phyloP scores from a whole-genome alignment of 495 filamentous ascomycete species.

The Trichocladium uniseriatum region DNA sequence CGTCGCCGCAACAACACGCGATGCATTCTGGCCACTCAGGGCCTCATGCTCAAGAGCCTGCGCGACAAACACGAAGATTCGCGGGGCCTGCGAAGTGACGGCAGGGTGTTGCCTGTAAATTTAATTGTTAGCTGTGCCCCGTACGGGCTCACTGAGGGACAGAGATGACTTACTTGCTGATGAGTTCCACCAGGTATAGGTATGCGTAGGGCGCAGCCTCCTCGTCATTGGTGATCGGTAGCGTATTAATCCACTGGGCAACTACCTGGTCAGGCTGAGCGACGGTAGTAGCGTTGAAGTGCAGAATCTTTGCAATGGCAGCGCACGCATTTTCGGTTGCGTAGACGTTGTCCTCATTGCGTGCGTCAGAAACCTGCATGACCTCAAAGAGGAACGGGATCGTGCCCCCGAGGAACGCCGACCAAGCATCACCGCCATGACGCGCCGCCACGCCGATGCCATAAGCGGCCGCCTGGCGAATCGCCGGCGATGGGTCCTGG shows the following conservation, averaged over 20 bases:
- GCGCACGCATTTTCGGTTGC: conserved; percentile 95
- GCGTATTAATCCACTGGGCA: conserved; percentile 72
- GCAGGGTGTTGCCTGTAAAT: conserved; percentile 70
- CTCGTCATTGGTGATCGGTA: conserved; percentile 91
- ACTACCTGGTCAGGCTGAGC: conserved; percentile 62
- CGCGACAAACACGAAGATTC: conserved; percentile 72
- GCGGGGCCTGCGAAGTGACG: conserved; percentile 61
- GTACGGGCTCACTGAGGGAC: too few relatives aligned
- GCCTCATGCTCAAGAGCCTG: conserved; percentile 87
- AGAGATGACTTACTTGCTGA: conserved; percentile 72
- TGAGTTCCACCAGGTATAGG: conserved; percentile 78
- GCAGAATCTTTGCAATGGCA: conserved; percentile 91
- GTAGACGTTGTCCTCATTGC: conserved; percentile 89
- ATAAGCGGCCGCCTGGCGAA: conserved; percentile 93
- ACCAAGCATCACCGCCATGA: conserved; percentile 76
- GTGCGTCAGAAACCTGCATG: conserved; percentile 66
- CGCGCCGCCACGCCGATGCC: conserved; percentile 94
- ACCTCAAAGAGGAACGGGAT: conserved; percentile 76
- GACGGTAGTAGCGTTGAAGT: conserved; percentile 72
- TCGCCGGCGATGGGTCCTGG: conserved; percentile 74
- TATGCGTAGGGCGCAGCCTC: conserved; percentile 97
- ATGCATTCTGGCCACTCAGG: conserved; percentile 70
- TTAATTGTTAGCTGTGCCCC: not conserved
- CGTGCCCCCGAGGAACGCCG: conserved; percentile 68
- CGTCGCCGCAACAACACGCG: conserved; percentile 59